Base-by-base conservation (phyloP, 257 asterid genomes). In the Phtheirospermum japonicum region DNA sequence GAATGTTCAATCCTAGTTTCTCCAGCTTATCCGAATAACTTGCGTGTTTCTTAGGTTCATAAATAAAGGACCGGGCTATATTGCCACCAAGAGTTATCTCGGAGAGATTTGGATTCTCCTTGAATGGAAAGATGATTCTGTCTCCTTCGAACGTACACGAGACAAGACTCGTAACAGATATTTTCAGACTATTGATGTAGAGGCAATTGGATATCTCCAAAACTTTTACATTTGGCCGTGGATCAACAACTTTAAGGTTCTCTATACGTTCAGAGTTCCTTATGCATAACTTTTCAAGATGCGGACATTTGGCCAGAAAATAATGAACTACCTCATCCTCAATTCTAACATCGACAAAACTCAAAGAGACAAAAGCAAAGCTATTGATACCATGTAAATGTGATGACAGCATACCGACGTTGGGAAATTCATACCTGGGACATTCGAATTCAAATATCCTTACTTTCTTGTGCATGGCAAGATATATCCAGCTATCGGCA, bases 181-280 rank as follows among this genome's bases (percentile, higher is more conserved):
- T 18, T 6, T 33, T 16, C 14, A 58, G 14, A 58, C 48, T 33
- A 8, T 34, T 30, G 49, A 58, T 36, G 4, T 58, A 6, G 31
- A 2, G 5, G 49, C 63, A 58, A 1, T 32, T 1, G 8, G 16
- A 17, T 33, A 58, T 58, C 4, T 58, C 63, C 63, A 58, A 33
- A 17, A 14, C 14, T 17, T 36, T 57, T 7, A 32, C 32, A 10
- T 33, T 57, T 33, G 45, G 63, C 16, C 33, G 10, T 14, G 46
- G 46, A 57, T 57, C 48, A 33, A 57, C 63, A 57, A 57, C 48
- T 57, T 33, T 11, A 17, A 57, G 46, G n/a, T 57, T 32, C 63
- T 33, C 34, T 16, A 30, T 57, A 14, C 4, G 0, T 7, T 0
- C 0, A 16, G 63, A 33, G 12, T 4, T 8, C 23, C 30, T n/a